These are phyloP conservation scores for Phytophthora tubulina DNA, from an alignment of 352 stramenopile genomes.

Conservation along the genomic window DNA sequence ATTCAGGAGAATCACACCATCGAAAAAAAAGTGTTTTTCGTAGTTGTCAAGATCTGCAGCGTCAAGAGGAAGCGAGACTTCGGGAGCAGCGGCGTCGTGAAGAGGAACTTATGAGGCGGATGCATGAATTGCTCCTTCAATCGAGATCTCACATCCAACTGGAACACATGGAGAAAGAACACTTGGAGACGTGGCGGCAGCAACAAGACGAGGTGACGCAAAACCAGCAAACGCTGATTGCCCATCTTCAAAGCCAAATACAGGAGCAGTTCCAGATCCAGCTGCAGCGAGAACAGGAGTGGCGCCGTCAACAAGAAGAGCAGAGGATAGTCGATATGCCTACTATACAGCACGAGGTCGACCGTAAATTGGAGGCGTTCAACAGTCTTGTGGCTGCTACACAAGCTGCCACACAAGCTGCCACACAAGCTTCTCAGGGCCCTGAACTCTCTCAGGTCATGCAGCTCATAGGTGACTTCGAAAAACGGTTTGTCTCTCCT, in stretches of 20 bases:
- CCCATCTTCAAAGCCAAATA: conserved; percentile 37
- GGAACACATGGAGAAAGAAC: conserved; percentile 32
- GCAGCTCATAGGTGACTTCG: conserved; percentile 26
- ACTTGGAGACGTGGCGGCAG: conserved; percentile 24
- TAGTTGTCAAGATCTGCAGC: conserved; percentile 56
- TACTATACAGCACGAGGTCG: conserved; percentile 32
- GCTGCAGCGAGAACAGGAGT: conserved; percentile 34
- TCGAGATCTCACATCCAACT: conserved; percentile 34
- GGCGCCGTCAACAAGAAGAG: conserved; percentile 19
- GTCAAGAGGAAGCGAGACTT: conserved; percentile 45
- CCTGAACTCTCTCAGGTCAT: conserved; percentile 24
- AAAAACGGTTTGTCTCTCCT: conserved; percentile 39
- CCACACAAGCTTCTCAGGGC: conserved; percentile 20
- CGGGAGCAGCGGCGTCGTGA: conserved; percentile 42
- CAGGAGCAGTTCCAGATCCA: conserved; percentile 25
- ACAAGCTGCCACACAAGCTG: conserved; percentile 6
- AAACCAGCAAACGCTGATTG: conserved; percentile 36
- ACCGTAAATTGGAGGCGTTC: conserved; percentile 36
- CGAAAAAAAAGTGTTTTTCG: conserved; percentile 54
- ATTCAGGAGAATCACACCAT: conserved; percentile 2
- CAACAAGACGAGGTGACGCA: conserved; percentile 38
- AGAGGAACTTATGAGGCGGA: conserved; percentile 48
- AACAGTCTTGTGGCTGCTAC: conserved; percentile 18
- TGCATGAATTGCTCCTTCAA: conserved; percentile 54
- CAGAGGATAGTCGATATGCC: conserved; percentile 6